Evolutionary conservation across 2,329 filamentous ascomycete genomes (phyloP).

Genomic region (Fusarium luffae): DNA sequence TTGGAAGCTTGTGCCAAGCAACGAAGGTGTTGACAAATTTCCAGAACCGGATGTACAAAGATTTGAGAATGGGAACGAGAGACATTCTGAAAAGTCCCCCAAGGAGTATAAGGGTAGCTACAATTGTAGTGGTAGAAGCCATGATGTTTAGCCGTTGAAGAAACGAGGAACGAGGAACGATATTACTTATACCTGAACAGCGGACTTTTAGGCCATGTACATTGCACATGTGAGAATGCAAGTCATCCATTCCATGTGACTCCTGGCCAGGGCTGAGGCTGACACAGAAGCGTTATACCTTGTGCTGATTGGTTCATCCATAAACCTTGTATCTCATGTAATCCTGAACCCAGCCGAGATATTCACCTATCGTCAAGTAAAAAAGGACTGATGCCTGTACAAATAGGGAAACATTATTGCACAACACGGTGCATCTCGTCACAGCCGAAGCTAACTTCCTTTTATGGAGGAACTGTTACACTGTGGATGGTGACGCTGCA

Average conservation of each 20-base stretch:
- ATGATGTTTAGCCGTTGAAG: background rate
- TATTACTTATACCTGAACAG: background rate
- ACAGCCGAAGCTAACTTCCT: background rate
- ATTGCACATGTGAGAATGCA: background rate
- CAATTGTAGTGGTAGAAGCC: background rate
- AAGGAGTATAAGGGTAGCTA: background rate
- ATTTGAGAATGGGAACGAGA: background rate
- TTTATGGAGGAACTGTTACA: background rate
- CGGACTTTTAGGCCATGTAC: background rate
- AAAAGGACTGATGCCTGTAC: fast-evolving
- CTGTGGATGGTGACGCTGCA: background rate
- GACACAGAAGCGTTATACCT: background rate
- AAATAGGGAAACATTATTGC: background rate
- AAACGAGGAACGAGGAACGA: background rate
- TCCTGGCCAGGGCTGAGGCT: background rate
- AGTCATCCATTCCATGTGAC: background rate
- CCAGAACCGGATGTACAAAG: conserved; percentile 20
- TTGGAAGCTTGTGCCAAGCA: conserved; percentile 25
- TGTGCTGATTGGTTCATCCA: background rate
- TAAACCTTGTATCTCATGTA: background rate
- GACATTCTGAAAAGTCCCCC: background rate
- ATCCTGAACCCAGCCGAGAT: fast-evolving
- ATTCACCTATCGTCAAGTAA: background rate
- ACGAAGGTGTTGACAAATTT: conserved; percentile 12
- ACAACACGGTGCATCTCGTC: background rate